Conservation (phyloP, 768 basidiomycete genomes). For the Pulveroboletus ravenelii region DNA sequence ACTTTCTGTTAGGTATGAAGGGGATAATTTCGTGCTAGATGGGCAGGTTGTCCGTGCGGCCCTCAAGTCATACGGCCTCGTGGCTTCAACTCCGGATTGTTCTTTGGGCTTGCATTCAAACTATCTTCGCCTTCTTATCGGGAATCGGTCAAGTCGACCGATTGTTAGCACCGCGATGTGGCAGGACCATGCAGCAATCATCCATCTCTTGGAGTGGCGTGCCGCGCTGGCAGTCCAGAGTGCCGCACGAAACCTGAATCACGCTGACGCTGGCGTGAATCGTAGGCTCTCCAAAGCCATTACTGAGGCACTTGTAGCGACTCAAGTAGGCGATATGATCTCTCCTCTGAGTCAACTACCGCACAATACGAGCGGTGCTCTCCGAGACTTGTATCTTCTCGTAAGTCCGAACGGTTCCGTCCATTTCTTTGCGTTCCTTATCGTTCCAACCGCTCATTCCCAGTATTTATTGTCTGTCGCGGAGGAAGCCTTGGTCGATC, state of each 20-base stretch:
- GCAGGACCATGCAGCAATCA: slow-evolving; percentile 36
- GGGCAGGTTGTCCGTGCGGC: slow-evolving; percentile 71
- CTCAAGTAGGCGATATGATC: slow-evolving; percentile 48
- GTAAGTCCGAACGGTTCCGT: slow-evolving; percentile 12
- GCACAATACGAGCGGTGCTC: slow-evolving; percentile 12
- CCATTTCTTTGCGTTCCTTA: background rate
- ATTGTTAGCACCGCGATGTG: slow-evolving; percentile 26
- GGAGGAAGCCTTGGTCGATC: slow-evolving; percentile 52
- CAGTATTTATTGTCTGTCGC: slow-evolving; percentile 60
- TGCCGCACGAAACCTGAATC: slow-evolving; percentile 33
- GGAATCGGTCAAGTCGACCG: slow-evolving; percentile 15
- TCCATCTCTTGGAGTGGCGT: slow-evolving; percentile 57
- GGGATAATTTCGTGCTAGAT: slow-evolving; percentile 75
- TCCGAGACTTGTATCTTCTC: slow-evolving; percentile 27
- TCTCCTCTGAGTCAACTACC: slow-evolving; percentile 23
- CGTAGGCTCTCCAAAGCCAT: slow-evolving; percentile 59
- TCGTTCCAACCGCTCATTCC: background rate
- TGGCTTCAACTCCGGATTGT: slow-evolving; percentile 24
- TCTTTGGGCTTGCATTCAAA: slow-evolving; percentile 17
- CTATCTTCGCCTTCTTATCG: slow-evolving; percentile 53
- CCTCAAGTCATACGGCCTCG: slow-evolving; percentile 53
- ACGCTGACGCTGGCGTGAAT: slow-evolving; percentile 48
- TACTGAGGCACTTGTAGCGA: slow-evolving; percentile 65
- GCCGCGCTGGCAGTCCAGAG: slow-evolving; percentile 55
- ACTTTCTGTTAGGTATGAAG: slow-evolving; percentile 51